Evolutionary conservation across 441 rosid genomes (phyloP), one percentile per base, ranked within the genome.

Genomic region (Populus trichocarpa): DNA sequence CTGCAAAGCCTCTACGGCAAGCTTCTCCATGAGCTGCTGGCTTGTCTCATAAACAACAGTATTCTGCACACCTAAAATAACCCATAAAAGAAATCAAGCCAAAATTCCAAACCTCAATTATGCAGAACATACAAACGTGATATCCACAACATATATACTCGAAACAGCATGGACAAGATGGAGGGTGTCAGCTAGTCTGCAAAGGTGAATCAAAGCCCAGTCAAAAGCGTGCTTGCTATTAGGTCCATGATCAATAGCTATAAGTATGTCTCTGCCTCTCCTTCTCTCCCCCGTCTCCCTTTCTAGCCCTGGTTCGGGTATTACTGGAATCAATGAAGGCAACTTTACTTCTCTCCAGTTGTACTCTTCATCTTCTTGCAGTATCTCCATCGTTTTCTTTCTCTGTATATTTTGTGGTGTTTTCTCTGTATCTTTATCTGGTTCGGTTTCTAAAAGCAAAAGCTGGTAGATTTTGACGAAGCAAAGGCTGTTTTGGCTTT

Each of bases 81-180:
- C 50, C 40, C 65, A 71, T 3, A 2, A 65, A 63, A 26, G 22
- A 23, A 74, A 73, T 14, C 61, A 12, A 35, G 2, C 57, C 57
- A 50, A 23, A 53, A 12, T 63, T n/a, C 25, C 25, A 25, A 25
- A 25, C 25, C 23, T n/a, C 42, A 26, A 36, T n/a, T n/a, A 13
- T n/a, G 32, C 16, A 33, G 35, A 78, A 36, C n/a, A 74, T 46
- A 68, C 40, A 73, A 67, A 42, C 57, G 38, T 20, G 32, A 69
- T 26, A 4, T 14, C 2, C 23, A 36, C 67, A 22, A 10, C 30
- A 25, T 25, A 25, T 25, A 67, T 76, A 94, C 96, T 88, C 72
- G 96, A 88, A 84, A 92, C 94, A 65, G 95, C 97, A 71, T 91
- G 97, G 42, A 92, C 89, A 65, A 94, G 95, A 77, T 92, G 96